Percentiles rank a stretch among this genome's conserved stretches.
These are phyloP conservation scores for Coemansia sp. DNA, from an alignment of 192 early-diverging fungal species.

Conservation along the genomic window DNA sequence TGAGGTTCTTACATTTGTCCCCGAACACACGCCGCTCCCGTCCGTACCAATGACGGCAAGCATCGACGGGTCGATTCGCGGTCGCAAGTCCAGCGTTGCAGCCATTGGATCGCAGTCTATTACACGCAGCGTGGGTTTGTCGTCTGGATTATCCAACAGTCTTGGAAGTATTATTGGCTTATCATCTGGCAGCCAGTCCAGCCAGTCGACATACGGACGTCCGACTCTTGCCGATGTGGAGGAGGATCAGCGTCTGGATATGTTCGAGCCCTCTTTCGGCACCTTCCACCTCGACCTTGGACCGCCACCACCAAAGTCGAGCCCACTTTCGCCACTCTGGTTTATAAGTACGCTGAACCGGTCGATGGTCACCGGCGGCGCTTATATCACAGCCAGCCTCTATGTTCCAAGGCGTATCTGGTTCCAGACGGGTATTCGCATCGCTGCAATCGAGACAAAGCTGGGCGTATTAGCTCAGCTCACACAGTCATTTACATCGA, in stretches of 20 bases:
- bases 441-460: conserved; percentile 52
- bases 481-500: conserved; percentile 42
- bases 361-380: conserved; percentile 48
- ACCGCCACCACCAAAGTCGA: conserved; percentile 42
- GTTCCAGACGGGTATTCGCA: conserved; percentile 52
- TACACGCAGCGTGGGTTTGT: conserved; percentile 9
- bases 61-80: conserved; percentile 21
- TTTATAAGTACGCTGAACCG: conserved; percentile 47
- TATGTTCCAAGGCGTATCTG: conserved; percentile 52
- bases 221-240: conserved; percentile 47
- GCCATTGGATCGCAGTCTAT: conserved; percentile 25
- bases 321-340: conserved; percentile 50
- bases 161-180: conserved; percentile 2
- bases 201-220: conserved; percentile 19
- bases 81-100: conserved; percentile 47
- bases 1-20: conserved; percentile 35
- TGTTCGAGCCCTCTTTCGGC: conserved; percentile 52
- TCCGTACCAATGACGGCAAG: conserved; percentile 26
- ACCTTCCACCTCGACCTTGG: conserved; percentile 47
- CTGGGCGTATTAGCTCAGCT: conserved; percentile 47
- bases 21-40: conserved; percentile 24
- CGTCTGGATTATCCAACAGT: conserved; percentile 4
- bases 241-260: conserved; percentile 49
- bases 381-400: conserved; percentile 43
- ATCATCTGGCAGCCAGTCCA: neutral